Percentiles rank a stretch among this genome's conserved stretches.
Conservation (phyloP, 768 basidiomycete species). For the Candolleomyces eurysporus region DNA sequence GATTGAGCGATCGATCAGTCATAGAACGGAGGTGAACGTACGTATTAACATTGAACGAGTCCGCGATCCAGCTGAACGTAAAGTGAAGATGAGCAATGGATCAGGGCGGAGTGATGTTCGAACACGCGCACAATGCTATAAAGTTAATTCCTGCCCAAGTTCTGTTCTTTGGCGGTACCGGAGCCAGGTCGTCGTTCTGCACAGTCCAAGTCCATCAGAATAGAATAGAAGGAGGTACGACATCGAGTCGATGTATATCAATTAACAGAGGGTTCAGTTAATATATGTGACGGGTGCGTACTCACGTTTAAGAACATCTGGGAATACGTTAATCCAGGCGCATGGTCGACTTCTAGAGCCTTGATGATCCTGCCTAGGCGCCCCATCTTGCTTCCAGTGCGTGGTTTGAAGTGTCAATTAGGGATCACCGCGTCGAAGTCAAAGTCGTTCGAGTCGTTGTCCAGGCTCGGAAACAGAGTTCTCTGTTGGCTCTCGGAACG, state of each 20-base stretch:
- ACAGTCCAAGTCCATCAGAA: neutral
- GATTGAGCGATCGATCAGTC: too few species aligned
- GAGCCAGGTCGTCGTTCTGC: conserved; percentile 70
- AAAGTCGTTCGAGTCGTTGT: neutral
- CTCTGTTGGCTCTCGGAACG: too few species aligned
- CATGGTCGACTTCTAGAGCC: conserved; percentile 50
- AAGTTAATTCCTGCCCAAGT: conserved; percentile 70
- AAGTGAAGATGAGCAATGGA: neutral
- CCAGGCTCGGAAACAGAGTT: neutral
- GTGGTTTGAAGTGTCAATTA: neutral
- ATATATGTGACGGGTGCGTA: conserved; percentile 1
- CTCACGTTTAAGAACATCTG: conserved; percentile 60
- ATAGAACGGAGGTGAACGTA: conserved; percentile 28
- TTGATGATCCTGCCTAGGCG: conserved; percentile 24
- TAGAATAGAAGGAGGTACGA: too few species aligned
- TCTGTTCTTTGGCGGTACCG: conserved; percentile 61
- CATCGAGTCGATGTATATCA: neutral
- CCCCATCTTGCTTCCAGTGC: conserved; percentile 21
- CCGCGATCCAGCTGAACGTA: conserved; percentile 66
- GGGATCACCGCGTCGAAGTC: neutral
- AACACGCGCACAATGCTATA: conserved; percentile 53
- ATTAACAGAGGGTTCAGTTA: neutral
- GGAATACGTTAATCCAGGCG: conserved; percentile 49
- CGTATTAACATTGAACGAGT: conserved; percentile 80
- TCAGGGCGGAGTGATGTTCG: neutral